Base-by-base conservation (phyloP, 345 rosid species). In the Sonneratia alba region DNA sequence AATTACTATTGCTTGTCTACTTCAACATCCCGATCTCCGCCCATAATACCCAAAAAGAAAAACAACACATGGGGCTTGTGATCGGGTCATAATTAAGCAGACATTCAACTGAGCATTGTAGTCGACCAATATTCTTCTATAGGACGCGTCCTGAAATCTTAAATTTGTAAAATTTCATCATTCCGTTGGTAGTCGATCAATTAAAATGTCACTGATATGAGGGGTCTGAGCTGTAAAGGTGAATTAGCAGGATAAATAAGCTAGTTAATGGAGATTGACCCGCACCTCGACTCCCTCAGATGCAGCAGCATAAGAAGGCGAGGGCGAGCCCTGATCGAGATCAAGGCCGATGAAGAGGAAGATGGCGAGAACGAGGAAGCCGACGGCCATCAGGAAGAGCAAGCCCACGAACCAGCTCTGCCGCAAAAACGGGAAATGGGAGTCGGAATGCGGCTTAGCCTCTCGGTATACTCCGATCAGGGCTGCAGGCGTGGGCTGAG, bases 281-380 rank as follows among this genome's bases (percentile, higher is more conserved):
- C 78, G 32, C 22, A 92, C 99, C 98, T 96, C 97, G 59, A 81
- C 86, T 70, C 86, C 88, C 74, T 87, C 91, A 67, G 90, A 77
- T 36, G 97, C 70, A 47, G 89, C 77, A 18, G 93, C 85, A 55
- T 90, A 85, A 7, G 85, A 84, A 65, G 93, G 36, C 40, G 88
- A 71, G 49, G 79, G 75, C 70, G 86, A 83, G 4, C 68, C 79
- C 42, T 80, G 72, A n/a, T 93, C 91, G 21, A 83, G 66, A 82
- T 86, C 87, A 77, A 89, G 82, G 49, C 78, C 78, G 49, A 91
- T 89, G 81, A 82, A 86, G 76, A 93, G 84, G 82, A 91, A 88
- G 68, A 87, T 40, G 40, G 97, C 85, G 63, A 93, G 84, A 10
- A 77, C 80, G 76, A 93, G 81, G 79, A 89, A 89, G 43, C 87